A percentile compares a stretch with the other conserved stretches of the same genome.
Evolutionary conservation across 2,329 filamentous ascomycete species (phyloP).

Genomic region (Neurospora crassa): DNA sequence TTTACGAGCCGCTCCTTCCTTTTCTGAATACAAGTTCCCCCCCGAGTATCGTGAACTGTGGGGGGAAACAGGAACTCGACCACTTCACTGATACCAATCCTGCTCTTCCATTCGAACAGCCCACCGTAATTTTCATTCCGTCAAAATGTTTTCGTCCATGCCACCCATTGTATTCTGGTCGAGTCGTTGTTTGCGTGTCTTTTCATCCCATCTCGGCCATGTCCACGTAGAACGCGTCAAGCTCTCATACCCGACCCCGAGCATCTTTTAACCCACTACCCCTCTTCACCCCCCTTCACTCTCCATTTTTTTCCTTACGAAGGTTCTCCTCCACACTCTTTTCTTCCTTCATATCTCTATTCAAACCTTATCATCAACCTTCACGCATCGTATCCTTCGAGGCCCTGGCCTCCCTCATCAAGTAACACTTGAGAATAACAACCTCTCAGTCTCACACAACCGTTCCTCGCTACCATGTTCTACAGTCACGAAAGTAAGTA

Average conservation of each 20-base stretch:
- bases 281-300: not conserved
- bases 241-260: not conserved
- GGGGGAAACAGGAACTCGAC: not conserved
- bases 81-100: not conserved
- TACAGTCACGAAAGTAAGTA: conserved; percentile 89
- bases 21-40: not conserved
- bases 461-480: conserved; percentile 54
- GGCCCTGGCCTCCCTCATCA: not conserved
- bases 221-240: not conserved
- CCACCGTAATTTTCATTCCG: not conserved
- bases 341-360: not conserved
- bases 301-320: not conserved
- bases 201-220: not conserved
- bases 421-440: conserved; percentile 1
- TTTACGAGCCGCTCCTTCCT: not conserved
- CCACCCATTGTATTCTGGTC: not conserved
- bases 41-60: not conserved
- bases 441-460: not conserved
- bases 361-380: not conserved
- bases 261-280: not conserved
- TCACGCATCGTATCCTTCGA: not conserved
- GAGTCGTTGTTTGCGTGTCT: not conserved
- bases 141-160: not conserved
- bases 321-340: not conserved
- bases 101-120: not conserved